Conservation (phyloP, 2,329 filamentous ascomycete genomes). For the Sclerotinia nivalis region DNA sequence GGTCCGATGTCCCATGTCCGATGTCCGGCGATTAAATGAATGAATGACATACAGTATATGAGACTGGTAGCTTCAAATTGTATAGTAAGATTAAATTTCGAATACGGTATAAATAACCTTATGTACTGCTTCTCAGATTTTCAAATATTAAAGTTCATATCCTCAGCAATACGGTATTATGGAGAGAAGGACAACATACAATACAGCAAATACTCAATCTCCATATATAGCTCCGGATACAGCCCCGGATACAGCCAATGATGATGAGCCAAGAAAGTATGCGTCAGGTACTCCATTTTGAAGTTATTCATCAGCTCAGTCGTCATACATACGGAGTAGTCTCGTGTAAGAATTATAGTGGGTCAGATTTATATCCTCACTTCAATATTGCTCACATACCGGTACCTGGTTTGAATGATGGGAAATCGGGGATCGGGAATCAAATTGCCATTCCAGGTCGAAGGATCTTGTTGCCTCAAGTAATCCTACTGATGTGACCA, state of each 20-base stretch:
- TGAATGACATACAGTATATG: too few species aligned
- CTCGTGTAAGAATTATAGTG: neutral
- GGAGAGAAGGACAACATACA: neutral
- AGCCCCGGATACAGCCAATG: neutral
- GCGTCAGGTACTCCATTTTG: conserved; percentile 1
- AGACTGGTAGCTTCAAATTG: neutral
- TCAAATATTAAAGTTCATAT: neutral
- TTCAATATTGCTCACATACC: neutral
- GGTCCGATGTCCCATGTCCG: neutral
- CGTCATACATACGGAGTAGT: neutral
- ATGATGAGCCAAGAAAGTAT: neutral
- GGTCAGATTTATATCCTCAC: neutral
- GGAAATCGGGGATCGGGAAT: neutral
- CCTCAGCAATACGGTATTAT: neutral
- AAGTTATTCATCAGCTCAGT: neutral
- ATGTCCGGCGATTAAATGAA: neutral
- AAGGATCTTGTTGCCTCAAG: neutral
- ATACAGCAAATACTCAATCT: too few species aligned
- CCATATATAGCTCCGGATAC: neutral
- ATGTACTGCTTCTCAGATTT: neutral
- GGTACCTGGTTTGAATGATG: too few species aligned
- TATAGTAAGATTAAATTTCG: neutral
- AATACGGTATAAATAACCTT: neutral
- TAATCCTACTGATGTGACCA: neutral
- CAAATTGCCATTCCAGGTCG: neutral